Percentiles rank a stretch among this genome's conserved stretches.
phyloP scores from a whole-genome alignment of 129 eudicot species.

The Kitagawia praeruptora region DNA sequence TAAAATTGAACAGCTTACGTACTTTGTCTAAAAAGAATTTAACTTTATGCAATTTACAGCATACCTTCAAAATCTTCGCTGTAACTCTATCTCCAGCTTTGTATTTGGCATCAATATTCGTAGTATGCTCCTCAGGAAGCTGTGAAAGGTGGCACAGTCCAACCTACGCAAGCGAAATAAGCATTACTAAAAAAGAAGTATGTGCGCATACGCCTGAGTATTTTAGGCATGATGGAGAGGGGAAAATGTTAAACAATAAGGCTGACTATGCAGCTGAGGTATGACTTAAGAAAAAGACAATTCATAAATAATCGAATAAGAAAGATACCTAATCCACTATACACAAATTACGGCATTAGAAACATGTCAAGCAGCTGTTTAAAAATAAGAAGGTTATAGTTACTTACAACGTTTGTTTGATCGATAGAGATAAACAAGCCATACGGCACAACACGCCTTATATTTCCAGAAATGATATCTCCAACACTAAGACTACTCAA shows the following conservation, averaged over 20 bases:
- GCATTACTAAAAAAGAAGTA: neutral
- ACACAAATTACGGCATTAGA: neutral
- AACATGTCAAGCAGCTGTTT: neutral
- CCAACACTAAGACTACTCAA: slow-evolving; percentile 50
- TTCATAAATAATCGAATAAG: neutral
- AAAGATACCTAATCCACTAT: neutral
- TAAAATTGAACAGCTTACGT: neutral
- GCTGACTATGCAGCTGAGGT: neutral
- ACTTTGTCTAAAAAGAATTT: neutral
- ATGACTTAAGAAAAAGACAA: neutral
- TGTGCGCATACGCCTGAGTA: neutral
- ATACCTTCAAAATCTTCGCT: slow-evolving; percentile 75
- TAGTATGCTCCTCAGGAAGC: slow-evolving; percentile 66
- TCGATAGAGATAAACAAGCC: slow-evolving; percentile 78
- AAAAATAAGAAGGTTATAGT: neutral
- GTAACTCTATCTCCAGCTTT: slow-evolving; percentile 67
- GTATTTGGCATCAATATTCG: slow-evolving; percentile 43
- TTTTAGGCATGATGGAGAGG: neutral
- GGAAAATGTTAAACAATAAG: slow-evolving; percentile 1
- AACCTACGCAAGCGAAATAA: slow-evolving; percentile 32
- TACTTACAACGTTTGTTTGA: slow-evolving; percentile 46
- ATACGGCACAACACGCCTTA: slow-evolving; percentile 61
- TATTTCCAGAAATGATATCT: slow-evolving; percentile 55
- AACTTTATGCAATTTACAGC: neutral
- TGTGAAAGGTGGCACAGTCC: slow-evolving; percentile 87